Evolutionary conservation across 345 rosid species (phyloP).

Genomic region (Leavenworthia alabamica): DNA sequence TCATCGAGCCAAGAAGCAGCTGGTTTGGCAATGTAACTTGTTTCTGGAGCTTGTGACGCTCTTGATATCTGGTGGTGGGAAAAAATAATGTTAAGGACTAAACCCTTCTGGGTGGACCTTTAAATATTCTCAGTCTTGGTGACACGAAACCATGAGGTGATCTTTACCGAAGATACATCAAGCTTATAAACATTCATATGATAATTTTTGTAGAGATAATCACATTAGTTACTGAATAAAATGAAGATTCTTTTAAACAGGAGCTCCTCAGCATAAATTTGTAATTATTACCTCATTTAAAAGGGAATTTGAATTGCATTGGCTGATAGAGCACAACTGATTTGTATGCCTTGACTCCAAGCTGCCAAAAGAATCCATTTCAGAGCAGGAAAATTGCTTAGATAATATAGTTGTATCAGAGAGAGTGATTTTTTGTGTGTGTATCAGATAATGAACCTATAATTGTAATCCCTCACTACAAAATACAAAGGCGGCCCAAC

Average conservation of each 20-base stretch:
- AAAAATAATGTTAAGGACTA: constrained; percentile 8
- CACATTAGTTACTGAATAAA: constrained; percentile 1
- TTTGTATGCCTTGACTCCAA: constrained; percentile 72
- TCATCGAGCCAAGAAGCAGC: constrained; percentile 99
- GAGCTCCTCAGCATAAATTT: neutral
- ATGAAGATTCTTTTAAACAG: neutral
- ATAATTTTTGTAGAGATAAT: constrained; percentile 4
- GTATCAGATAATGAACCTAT: constrained; percentile 48
- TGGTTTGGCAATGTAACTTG: constrained; percentile 92
- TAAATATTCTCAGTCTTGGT: constrained; percentile 10
- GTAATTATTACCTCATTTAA: constrained; percentile 61
- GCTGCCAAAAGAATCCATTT: constrained; percentile 42
- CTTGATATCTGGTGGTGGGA: constrained; percentile 56
- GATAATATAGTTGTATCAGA: neutral
- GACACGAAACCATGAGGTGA: constrained; percentile 16
- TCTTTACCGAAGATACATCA: constrained; percentile 13
- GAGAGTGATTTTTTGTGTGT: neutral
- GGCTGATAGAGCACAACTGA: constrained; percentile 88
- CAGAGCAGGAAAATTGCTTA: constrained; percentile 21
- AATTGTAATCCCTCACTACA: constrained; percentile 90
- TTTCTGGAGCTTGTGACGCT: constrained; percentile 65
- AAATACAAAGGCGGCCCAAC: constrained; percentile 94
- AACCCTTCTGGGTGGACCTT: neutral
- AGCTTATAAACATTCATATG: constrained; percentile 9
- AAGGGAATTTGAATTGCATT: constrained; percentile 78